Evolutionary conservation across 2,329 filamentous ascomycete species (phyloP).

Genomic region (Xylariaceae sp.): DNA sequence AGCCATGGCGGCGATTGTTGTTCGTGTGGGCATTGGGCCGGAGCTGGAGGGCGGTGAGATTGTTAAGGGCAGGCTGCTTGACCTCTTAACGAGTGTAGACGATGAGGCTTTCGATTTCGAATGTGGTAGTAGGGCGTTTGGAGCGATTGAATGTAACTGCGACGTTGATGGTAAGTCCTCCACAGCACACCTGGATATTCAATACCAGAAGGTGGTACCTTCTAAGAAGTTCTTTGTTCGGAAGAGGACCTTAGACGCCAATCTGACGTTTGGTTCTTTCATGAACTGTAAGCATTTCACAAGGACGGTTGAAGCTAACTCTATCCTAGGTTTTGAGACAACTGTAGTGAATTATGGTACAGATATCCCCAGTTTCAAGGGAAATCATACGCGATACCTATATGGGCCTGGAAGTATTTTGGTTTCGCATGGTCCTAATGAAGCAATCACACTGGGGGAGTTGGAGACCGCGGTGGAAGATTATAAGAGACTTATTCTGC

Average conservation of each 20-base stretch:
- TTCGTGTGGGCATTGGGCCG: conserved; percentile 80
- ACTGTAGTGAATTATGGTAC: conserved; percentile 92
- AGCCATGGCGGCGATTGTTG: conserved; percentile 71
- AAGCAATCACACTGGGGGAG: conserved; percentile 77
- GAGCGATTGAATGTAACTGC: conserved; percentile 78
- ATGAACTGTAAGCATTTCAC: too few relatives aligned
- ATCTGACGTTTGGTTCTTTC: too few relatives aligned
- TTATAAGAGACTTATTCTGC: conserved; percentile 74
- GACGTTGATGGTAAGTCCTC: conserved; percentile 72
- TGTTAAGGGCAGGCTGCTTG: conserved; percentile 61
- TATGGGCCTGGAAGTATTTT: conserved; percentile 78
- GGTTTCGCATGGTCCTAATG: conserved; percentile 85
- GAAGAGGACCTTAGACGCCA: too few relatives aligned
- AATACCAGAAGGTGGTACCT: background rate
- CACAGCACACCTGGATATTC: conserved; percentile 7
- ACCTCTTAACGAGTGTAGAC: conserved; percentile 60
- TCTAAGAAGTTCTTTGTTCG: too few relatives aligned
- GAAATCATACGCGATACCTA: conserved; percentile 70
- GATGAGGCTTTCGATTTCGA: conserved; percentile 66
- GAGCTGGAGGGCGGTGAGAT: conserved; percentile 63
- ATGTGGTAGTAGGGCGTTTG: conserved; percentile 74
- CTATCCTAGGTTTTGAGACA: conserved; percentile 75
- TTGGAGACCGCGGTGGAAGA: conserved; percentile 80
- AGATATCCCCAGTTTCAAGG: conserved; percentile 79
- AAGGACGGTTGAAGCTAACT: too few relatives aligned